These are phyloP conservation scores for Paraleonurus japonicus DNA, from an alignment of 257 asterid species.

Conservation along the genomic window DNA sequence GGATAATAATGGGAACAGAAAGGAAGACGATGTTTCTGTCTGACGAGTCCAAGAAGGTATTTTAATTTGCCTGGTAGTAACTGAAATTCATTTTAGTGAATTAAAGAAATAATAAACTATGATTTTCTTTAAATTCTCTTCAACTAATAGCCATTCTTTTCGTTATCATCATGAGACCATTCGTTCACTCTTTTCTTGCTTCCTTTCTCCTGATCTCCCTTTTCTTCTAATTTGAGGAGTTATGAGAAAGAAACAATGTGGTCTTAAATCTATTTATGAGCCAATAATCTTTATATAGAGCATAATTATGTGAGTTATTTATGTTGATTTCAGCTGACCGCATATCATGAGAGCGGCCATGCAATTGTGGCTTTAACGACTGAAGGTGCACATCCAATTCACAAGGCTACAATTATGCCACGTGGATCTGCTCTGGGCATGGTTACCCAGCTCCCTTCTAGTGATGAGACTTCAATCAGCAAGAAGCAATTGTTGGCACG, in stretches of 20 bases:
- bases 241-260: neutral
- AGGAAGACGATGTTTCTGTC: conserved; percentile 92
- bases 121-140: neutral
- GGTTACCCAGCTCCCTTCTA: conserved; percentile 97
- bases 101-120: neutral
- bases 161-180: neutral
- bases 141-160: neutral
- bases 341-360: conserved; percentile 97
- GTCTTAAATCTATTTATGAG: neutral
- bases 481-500: conserved; percentile 95
- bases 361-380: conserved; percentile 94
- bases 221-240: neutral
- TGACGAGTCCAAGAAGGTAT: conserved; percentile 91
- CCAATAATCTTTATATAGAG: neutral
- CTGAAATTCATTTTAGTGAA: conserved; percentile 21
- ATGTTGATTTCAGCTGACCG: conserved; percentile 68
- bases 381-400: conserved; percentile 96
- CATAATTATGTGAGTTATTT: neutral
- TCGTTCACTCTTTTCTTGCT: neutral
- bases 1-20: conserved; percentile 99
- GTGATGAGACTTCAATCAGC: conserved; percentile 90
- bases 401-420: conserved; percentile 93
- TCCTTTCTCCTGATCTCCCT: neutral
- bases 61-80: neutral
- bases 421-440: conserved; percentile 96